Base-by-base conservation (phyloP, 805 yeast genomes). In the Pichia phayaonensis region DNA sequence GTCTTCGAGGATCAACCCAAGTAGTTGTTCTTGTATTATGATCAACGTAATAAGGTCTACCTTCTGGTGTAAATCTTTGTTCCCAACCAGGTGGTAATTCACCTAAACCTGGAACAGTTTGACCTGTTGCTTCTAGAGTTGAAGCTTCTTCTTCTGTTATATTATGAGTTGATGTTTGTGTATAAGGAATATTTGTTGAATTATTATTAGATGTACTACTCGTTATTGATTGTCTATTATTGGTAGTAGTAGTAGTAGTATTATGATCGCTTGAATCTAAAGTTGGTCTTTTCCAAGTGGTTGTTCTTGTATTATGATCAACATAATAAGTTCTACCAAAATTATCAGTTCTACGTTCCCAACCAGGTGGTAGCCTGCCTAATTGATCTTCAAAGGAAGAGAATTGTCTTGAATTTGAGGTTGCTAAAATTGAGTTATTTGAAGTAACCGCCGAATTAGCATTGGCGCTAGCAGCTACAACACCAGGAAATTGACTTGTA, bases 61-160 rank as follows among this genome's bases (percentile, higher is more conserved):
- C 99, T 70, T 94, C 99, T 26, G 96, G 96, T 8, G 99, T 94
- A 61, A 86, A 86, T 57, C 99, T 77, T 72, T 92, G 98, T 71
- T 94, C 99, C 99, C 99, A 94, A 40, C 99, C 99, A 12, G 96
- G 81, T 10, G 99, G 99, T 56, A 94, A 75, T 71, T 94, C 99
- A 27, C 99, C 99, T 42, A 95, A 71, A 0, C 98, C 98, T 26
- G 95, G 86, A 4, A 97, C 89, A 2, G 98, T 92, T 20, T 92
- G 89, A 31, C 97, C 90, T 2, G 86, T 73, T 23, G 86, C 83
- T 47, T 85, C 83, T 79, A 82, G 75, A 20, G 79, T 72, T 53
- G 65, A 59, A 5, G 69, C 72, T 27, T 64, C 62, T 23, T 54
- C 51, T n/a, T 49, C 49, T 15, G 52, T 51, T 45, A 52, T 26